Evolutionary conservation across 2,329 filamentous ascomycete genomes (phyloP).

Genomic region (Xylariaceae sp.): DNA sequence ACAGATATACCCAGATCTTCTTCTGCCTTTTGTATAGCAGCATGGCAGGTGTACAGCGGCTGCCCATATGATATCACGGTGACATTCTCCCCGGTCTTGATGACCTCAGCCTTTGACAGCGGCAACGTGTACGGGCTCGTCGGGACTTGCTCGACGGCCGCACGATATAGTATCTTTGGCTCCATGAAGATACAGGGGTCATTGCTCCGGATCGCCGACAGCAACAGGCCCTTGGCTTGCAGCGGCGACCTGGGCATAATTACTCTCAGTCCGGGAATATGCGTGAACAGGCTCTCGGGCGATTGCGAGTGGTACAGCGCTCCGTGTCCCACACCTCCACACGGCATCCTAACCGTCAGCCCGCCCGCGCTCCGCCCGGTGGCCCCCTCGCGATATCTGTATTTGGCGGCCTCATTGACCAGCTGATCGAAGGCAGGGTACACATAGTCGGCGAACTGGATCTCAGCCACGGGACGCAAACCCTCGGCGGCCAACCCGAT

Average conservation of each 20-base stretch:
- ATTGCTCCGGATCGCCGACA: conserved; percentile 71
- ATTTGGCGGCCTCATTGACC: conserved; percentile 89
- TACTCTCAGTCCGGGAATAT: conserved; percentile 80
- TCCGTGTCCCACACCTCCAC: conserved; percentile 84
- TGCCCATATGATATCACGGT: conserved; percentile 88
- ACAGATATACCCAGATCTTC: conserved; percentile 73
- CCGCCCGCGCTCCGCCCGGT: conserved; percentile 64
- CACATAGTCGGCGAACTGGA: conserved; percentile 94
- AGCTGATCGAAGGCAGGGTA: conserved; percentile 92
- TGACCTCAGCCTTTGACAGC: conserved; percentile 76
- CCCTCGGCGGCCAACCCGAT: conserved; percentile 88
- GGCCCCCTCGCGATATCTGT: conserved; percentile 67
- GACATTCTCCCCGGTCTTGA: conserved; percentile 75
- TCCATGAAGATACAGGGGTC: conserved; percentile 94
- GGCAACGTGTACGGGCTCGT: conserved; percentile 76
- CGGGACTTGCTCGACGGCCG: conserved; percentile 87
- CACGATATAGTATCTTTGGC: conserved; percentile 87
- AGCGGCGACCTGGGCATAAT: conserved; percentile 80
- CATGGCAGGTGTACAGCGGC: conserved; percentile 77
- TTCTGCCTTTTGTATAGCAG: conserved; percentile 69
- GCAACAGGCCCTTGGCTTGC: conserved; percentile 82
- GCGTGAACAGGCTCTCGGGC: conserved; percentile 82
- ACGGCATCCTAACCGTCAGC: conserved; percentile 85
- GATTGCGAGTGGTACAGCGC: conserved; percentile 86
- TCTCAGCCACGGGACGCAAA: conserved; percentile 89